phyloP scores from a whole-genome alignment of 164 flowering plant genomes.

The Kingdonia uniflora region DNA sequence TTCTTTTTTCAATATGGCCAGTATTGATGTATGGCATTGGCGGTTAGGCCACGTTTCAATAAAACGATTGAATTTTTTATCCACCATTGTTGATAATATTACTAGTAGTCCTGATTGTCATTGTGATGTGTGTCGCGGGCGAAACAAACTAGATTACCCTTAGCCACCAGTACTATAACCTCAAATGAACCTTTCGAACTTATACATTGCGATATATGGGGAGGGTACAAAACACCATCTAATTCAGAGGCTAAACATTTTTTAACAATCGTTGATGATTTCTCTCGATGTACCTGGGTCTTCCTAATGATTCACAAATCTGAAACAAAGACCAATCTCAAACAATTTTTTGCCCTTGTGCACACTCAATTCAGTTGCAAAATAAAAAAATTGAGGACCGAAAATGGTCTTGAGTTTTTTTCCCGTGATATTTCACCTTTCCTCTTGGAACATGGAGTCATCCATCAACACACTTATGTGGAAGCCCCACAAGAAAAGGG shows the following conservation, averaged over 20 bases:
- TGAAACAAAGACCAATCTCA: not conserved
- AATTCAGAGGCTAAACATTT: not conserved
- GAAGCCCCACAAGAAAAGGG: not conserved
- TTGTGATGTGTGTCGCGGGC: not conserved
- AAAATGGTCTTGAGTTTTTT: not conserved
- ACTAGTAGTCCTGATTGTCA: not conserved
- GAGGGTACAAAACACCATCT: not conserved
- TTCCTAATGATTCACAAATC: not conserved
- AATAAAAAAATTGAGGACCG: not conserved
- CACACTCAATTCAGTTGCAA: not conserved
- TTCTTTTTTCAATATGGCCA: not conserved
- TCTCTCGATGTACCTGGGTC: not conserved
- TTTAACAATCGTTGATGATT: not conserved
- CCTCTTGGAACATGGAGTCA: not conserved
- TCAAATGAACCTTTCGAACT: not conserved
- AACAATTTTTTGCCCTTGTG: not conserved
- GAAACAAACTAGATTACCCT: not conserved
- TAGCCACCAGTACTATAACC: not conserved
- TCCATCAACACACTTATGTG: no score
- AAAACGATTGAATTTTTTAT: not conserved
- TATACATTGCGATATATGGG: not conserved
- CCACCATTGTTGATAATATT: no score
- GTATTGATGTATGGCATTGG: not conserved
- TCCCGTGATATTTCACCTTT: not conserved
- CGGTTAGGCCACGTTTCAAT: not conserved